These are phyloP conservation scores for Glomus cerebriforme DNA, from an alignment of 192 early-diverging fungal genomes.

Conservation along the genomic window DNA sequence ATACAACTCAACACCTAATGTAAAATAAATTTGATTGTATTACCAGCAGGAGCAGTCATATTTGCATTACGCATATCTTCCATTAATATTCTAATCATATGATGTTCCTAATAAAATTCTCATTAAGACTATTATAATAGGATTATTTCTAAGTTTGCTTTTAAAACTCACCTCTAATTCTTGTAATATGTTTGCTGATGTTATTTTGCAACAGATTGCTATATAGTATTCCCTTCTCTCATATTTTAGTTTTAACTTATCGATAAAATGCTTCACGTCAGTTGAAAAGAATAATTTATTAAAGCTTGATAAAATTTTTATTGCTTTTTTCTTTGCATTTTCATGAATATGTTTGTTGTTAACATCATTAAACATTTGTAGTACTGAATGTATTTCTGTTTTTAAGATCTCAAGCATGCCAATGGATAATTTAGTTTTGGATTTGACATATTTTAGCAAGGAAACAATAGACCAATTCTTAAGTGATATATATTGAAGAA, in stretches of 20 bases:
- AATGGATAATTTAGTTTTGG: constrained; percentile 24
- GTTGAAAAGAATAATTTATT: constrained; percentile 28
- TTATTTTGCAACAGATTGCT: constrained; percentile 23
- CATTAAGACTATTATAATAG: neutral
- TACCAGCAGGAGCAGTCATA: neutral
- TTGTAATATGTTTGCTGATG: constrained; percentile 30
- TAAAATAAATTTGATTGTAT: constrained; percentile 24
- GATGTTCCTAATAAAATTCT: constrained; percentile 29
- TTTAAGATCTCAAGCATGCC: constrained; percentile 20
- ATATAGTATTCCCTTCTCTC: constrained; percentile 29
- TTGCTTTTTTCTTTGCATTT: constrained; percentile 33
- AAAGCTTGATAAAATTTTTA: constrained; percentile 31
- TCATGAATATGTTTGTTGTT: neutral
- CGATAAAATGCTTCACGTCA: constrained; percentile 32
- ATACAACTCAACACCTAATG: neutral
- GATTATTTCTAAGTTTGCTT: constrained; percentile 11
- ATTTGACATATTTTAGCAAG: constrained; percentile 28
- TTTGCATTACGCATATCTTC: constrained; percentile 11
- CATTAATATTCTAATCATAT: constrained; percentile 2
- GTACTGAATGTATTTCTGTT: constrained; percentile 18
- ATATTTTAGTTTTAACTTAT: constrained; percentile 27
- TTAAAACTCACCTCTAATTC: constrained; percentile 33
- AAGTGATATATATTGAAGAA: constrained; percentile 14
- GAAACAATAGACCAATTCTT: constrained; percentile 29
- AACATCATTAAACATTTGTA: constrained; percentile 11